Evolutionary conservation across 441 rosid genomes (phyloP), one percentile per base, ranked within the genome.

Genomic region (Pelargonium myrrhifolium): DNA sequence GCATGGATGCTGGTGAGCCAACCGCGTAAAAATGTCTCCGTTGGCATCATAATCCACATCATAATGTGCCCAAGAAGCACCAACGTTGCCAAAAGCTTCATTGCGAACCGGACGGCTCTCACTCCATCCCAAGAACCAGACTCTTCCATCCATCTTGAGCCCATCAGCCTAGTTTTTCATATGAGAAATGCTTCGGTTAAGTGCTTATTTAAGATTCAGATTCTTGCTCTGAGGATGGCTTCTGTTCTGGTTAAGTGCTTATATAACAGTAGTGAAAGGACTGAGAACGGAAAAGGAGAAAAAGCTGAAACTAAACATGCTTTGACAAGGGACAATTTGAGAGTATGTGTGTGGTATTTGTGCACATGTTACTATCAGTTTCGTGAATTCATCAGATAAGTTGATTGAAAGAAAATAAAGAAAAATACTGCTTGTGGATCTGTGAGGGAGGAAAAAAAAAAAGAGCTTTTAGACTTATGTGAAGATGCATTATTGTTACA

Each of bases 21-120:
- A 12, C 4, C 10, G 0, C 72, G 53, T 63, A 66, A 49, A 71
- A 68, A 87, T 12, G 76, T 76, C 9, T 39, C 68, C 43, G 88
- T 87, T 59, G 92, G 87, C 82, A 71, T 61, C 83, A 85, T 69
- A 43, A 85, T 73, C 95, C 90, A 89, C 65, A 86, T 5, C 76
- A 86, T 64, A 10, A 81, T 59, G 74, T 72, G 74, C 17, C 89
- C 95, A 31, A 74, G 17, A 69, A 74, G 71, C 12, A 84, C 56
- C 47, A 49, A 64, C 64, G 71, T 60, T 0, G 69, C 8, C 24
- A 83, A 62, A 3, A 77, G 31, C 79, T 75, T 78, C 47, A 78
- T 76, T 39, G 42, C 56, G 18, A 14, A 49, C 17, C 56, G 56
- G 56, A 35, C 9, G 39, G 39, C 39, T 35, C 39, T 35, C 39